Conservation (phyloP, 2,329 filamentous ascomycete genomes). For the Fusarium coffeatum region DNA sequence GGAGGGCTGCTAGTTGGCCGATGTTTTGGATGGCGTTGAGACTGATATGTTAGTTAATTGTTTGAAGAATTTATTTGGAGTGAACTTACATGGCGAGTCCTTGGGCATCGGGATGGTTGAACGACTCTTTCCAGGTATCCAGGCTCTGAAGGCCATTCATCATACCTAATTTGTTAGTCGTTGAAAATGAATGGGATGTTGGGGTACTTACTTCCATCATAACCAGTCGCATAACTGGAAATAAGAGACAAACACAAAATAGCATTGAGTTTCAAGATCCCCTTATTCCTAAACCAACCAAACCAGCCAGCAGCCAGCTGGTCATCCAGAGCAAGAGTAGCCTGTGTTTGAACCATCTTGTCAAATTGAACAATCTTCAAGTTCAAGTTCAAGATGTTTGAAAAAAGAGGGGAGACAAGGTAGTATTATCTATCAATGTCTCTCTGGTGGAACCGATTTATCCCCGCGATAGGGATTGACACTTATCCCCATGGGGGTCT, state of each 20-base stretch:
- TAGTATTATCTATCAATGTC: conserved; percentile 22
- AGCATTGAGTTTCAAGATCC: conserved; percentile 20
- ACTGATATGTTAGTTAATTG: accelerated
- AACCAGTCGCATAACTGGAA: conserved; percentile 17
- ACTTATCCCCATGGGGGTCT: conserved; percentile 19
- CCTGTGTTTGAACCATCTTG: conserved; percentile 24
- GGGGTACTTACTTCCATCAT: conserved; percentile 15
- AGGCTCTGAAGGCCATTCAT: conserved; percentile 20
- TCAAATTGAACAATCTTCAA: not conserved
- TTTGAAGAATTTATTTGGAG: too few relatives aligned
- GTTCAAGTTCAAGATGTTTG: not conserved
- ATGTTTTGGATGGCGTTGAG: conserved; percentile 23
- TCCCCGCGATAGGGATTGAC: conserved; percentile 19
- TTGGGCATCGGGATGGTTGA: conserved; percentile 11
- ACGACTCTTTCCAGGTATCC: conserved; percentile 15
- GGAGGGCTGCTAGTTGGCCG: conserved; percentile 15
- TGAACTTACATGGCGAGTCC: conserved; percentile 18
- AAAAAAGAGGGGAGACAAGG: conserved; percentile 13
- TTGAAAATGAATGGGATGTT: accelerated
- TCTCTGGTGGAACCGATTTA: conserved; percentile 12
- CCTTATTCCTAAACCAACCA: conserved; percentile 17
- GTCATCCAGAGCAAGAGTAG: conserved; percentile 19
- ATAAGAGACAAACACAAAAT: conserved; percentile 23
- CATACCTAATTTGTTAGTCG: not conserved
- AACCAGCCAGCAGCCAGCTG: conserved; percentile 24